A percentile compares a stretch with the other conserved stretches of the same genome.
Conservation (phyloP, 2,329 filamentous ascomycete species). For the Ceratocystis variospora region DNA sequence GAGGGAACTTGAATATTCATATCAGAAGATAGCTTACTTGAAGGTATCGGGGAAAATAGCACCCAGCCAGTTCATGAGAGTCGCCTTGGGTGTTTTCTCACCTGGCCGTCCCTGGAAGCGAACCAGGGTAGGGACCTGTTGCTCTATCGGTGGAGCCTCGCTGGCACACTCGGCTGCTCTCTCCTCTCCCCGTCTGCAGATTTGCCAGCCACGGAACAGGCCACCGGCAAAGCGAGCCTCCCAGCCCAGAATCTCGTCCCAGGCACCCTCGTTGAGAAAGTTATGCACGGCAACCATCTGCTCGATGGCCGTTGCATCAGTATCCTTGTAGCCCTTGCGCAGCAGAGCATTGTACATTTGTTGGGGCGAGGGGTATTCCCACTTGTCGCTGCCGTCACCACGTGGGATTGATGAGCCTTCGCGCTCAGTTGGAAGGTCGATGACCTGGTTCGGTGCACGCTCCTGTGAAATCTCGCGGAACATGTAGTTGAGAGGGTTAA, state of each 20-base stretch:
- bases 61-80: constrained; percentile 66
- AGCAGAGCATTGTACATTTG: constrained; percentile 99
- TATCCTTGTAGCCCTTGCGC: constrained; percentile 90
- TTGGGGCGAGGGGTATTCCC: constrained; percentile 97
- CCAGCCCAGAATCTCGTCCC: constrained; percentile 90
- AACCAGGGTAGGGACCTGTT: constrained; percentile 55
- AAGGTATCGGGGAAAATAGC: constrained; percentile 68
- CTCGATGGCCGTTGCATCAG: constrained; percentile 82
- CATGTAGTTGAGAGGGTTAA: constrained; percentile 84
- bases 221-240: constrained; percentile 73
- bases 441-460: constrained; percentile 56
- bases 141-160: constrained; percentile 29
- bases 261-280: constrained; percentile 94
- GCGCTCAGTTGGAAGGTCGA: constrained; percentile 62
- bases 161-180: constrained; percentile 29
- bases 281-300: constrained; percentile 98
- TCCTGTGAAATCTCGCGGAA: constrained; percentile 73
- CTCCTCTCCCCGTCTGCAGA: constrained; percentile 61
- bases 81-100: constrained; percentile 83
- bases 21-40: constrained; percentile 38
- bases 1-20: not conserved
- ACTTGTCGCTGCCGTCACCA: constrained; percentile 62
- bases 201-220: constrained; percentile 55
- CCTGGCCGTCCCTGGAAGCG: constrained; percentile 80
- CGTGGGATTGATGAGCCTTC: constrained; percentile 86